phyloP scores from a whole-genome alignment of 805 yeast species.

The Komagataella pastoris region DNA sequence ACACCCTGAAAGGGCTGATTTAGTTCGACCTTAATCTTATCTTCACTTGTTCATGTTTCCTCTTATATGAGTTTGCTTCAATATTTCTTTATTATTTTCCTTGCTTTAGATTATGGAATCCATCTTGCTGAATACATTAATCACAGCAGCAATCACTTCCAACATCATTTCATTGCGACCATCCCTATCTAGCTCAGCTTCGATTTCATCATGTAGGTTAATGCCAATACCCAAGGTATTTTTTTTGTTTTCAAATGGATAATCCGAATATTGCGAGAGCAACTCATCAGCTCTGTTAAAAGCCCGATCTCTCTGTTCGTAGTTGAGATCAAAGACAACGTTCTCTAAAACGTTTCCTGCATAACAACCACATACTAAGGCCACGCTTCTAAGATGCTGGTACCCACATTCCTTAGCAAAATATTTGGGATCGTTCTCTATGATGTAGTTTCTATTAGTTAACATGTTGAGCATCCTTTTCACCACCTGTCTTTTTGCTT shows the following conservation, averaged over 20 bases:
- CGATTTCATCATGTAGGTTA: conserved; percentile 42
- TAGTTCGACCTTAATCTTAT: background rate
- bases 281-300: conserved; percentile 91
- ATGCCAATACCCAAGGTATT: conserved; percentile 59
- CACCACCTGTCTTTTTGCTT: conserved; percentile 71
- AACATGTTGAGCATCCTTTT: conserved; percentile 59
- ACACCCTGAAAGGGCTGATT: conserved; percentile 1
- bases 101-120: conserved; percentile 59
- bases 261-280: conserved; percentile 68
- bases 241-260: conserved; percentile 52
- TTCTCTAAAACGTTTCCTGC: conserved; percentile 96
- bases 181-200: conserved; percentile 36
- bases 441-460: conserved; percentile 54
- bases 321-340: conserved; percentile 60
- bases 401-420: conserved; percentile 60
- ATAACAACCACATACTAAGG: conserved; percentile 78
- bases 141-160: conserved; percentile 88
- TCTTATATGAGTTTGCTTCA: background rate
- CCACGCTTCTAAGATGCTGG: conserved; percentile 62
- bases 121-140: conserved; percentile 82
- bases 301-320: conserved; percentile 86
- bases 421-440: conserved; percentile 40
- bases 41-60: background rate
- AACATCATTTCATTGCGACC: conserved; percentile 48
- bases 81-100: background rate